Percentiles rank a stretch among this genome's conserved stretches.
Evolutionary conservation across 1,284 basidiomycete genomes (phyloP).

Genomic region (Apiotrichum laibachii): DNA sequence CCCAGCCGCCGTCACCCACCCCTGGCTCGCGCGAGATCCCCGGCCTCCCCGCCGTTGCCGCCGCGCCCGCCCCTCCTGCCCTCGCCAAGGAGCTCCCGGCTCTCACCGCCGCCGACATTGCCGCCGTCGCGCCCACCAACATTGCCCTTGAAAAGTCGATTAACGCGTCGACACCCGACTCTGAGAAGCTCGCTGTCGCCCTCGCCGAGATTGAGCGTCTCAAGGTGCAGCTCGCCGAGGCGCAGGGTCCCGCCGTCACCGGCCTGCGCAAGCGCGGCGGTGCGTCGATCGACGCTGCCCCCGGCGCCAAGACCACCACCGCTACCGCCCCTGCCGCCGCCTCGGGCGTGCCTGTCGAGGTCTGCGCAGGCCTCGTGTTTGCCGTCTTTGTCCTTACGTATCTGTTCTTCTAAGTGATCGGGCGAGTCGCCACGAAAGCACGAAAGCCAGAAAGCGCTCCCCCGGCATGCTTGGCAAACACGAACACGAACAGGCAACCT

Average conservation of each 20-base stretch:
- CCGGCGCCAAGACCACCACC: conserved; percentile 34
- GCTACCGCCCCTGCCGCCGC: conserved; percentile 20
- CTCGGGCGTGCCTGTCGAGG: conserved; percentile 57
- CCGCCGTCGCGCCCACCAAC: conserved; percentile 31
- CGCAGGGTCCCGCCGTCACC: conserved; percentile 37
- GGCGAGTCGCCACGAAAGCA: neutral
- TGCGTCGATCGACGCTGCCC: conserved; percentile 24
- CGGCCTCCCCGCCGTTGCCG: conserved; percentile 7
- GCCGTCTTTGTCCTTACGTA: conserved; percentile 60
- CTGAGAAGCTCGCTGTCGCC: conserved; percentile 46
- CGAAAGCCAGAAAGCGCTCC: neutral
- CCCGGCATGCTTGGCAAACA: too few species aligned
- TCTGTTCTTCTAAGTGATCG: conserved; percentile 52
- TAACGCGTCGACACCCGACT: conserved; percentile 38
- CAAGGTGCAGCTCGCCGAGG: conserved; percentile 37
- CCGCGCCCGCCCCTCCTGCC: neutral
- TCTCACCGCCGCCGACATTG: conserved; percentile 34
- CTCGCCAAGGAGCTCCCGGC: conserved; percentile 23
- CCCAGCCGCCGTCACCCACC: neutral
- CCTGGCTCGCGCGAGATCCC: neutral
- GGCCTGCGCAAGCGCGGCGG: conserved; percentile 46
- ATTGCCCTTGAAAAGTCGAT: conserved; percentile 41
- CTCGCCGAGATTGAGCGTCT: conserved; percentile 49
- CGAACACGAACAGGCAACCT: too few species aligned
- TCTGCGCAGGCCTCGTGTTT: conserved; percentile 55